These are phyloP conservation scores for Cladobotryum protrusum DNA, from an alignment of 2,329 filamentous ascomycete species.

Conservation along the genomic window DNA sequence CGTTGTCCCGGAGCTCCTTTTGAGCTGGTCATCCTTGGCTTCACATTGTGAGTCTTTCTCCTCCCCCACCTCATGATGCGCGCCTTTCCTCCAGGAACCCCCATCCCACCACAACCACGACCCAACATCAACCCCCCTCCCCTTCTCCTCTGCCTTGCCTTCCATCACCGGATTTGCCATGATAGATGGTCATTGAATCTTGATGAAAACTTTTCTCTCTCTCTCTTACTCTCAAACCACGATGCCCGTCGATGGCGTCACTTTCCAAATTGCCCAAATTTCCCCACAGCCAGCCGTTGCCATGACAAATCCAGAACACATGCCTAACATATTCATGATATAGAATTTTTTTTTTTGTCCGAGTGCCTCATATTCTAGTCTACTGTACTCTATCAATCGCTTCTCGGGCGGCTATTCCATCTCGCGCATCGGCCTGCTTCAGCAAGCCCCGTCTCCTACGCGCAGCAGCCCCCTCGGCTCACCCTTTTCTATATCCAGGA, in stretches of 20 bases:
- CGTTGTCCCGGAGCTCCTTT: not conserved
- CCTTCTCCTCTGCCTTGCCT: not conserved
- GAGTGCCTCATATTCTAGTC: slow-evolving; percentile 24
- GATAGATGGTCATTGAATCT: not conserved
- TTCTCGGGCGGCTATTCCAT: slow-evolving; percentile 23
- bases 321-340: no score
- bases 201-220: no score
- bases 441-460: slow-evolving; percentile 18
- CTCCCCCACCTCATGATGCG: slow-evolving; percentile 7
- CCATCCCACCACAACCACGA: not conserved
- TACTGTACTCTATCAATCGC: slow-evolving; percentile 24
- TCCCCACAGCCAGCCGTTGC: no score
- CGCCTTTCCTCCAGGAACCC: slow-evolving; percentile 1
- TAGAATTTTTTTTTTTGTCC: not conserved
- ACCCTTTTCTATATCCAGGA: slow-evolving; percentile 21
- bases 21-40: not conserved
- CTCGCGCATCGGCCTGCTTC: slow-evolving; percentile 23
- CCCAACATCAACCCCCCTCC: no score
- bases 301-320: no score
- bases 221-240: no score
- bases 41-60: slow-evolving; percentile 3
- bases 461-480: slow-evolving; percentile 22
- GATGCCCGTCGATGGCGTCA: not conserved
- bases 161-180: slow-evolving; percentile 1
- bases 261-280: no score